Evolutionary conservation across 2,329 filamentous ascomycete species (phyloP).

Genomic region (Neurospora crassa): DNA sequence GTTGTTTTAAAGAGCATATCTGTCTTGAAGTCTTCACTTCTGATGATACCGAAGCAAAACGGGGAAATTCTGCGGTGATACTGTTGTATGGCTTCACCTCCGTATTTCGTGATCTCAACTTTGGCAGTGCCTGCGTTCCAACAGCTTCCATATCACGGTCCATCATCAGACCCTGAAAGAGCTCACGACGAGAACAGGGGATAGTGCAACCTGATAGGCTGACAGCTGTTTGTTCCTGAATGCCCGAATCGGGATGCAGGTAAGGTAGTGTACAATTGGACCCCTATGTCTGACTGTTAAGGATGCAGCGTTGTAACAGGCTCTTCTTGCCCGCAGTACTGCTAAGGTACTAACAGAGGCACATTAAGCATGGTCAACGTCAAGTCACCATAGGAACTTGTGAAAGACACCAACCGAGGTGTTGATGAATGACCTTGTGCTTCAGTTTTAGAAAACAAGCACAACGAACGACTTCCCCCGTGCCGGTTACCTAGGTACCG

Average conservation of each 20-base stretch:
- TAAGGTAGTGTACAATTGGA: neutral
- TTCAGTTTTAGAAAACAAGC: neutral
- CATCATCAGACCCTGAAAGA: neutral
- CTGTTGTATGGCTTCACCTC: neutral
- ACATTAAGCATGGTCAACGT: neutral
- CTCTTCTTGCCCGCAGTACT: neutral
- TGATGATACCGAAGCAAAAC: neutral
- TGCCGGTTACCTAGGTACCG: no score
- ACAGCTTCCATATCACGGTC: neutral
- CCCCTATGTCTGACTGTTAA: neutral
- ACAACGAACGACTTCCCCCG: no score
- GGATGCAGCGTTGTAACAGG: neutral
- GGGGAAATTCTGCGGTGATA: neutral
- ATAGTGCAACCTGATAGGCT: neutral
- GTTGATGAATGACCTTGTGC: neutral
- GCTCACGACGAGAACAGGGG: neutral
- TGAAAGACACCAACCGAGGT: neutral
- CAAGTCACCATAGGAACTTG: neutral
- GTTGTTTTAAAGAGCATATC: neutral
- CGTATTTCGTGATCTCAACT: no score
- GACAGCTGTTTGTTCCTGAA: neutral
- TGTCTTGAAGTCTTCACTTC: neutral
- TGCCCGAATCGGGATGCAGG: neutral
- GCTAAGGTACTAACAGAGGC: neutral
- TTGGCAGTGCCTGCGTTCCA: no score